Evolutionary conservation across 257 asterid genomes (phyloP).

Genomic region (Jaltomata sinuosa): DNA sequence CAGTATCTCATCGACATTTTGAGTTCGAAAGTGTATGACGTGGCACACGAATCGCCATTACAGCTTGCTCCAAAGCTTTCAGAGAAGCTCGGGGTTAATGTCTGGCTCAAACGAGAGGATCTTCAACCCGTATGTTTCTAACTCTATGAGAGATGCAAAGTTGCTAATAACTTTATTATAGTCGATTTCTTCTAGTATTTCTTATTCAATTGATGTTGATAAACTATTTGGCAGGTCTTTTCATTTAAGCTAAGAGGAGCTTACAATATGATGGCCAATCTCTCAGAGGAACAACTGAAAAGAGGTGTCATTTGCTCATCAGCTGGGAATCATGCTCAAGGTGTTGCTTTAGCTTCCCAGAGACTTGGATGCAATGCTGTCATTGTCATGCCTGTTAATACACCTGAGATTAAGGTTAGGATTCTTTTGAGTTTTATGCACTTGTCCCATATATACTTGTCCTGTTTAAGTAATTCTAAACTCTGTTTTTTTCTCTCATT

Average conservation of each 20-base stretch:
- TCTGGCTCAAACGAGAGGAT: constrained; percentile 93
- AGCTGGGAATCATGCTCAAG: constrained; percentile 97
- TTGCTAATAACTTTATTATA: no score
- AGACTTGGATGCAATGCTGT: constrained; percentile 58
- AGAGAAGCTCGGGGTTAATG: constrained; percentile 45
- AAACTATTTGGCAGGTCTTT: constrained; percentile 38
- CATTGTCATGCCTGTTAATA: constrained; percentile 83
- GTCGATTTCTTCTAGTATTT: no score
- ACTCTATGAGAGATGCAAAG: no score
- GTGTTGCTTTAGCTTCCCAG: constrained; percentile 76
- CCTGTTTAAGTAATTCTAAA: no score
- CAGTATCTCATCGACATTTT: constrained; percentile 69
- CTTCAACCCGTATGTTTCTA: constrained; percentile 66
- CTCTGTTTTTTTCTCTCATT: background rate
- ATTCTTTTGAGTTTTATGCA: background rate
- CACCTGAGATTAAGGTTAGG: constrained; percentile 86
- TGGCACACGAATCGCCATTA: constrained; percentile 76
- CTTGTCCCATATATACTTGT: no score
- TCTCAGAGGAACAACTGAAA: constrained; percentile 51
- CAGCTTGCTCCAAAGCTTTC: constrained; percentile 81
- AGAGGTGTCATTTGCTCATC: constrained; percentile 93
- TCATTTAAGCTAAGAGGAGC: constrained; percentile 96
- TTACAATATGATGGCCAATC: constrained; percentile 93
- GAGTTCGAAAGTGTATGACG: constrained; percentile 76
- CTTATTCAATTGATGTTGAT: background rate